These are phyloP conservation scores for Vigna hirtella DNA, from an alignment of 306 rosid species.

Conservation along the genomic window DNA sequence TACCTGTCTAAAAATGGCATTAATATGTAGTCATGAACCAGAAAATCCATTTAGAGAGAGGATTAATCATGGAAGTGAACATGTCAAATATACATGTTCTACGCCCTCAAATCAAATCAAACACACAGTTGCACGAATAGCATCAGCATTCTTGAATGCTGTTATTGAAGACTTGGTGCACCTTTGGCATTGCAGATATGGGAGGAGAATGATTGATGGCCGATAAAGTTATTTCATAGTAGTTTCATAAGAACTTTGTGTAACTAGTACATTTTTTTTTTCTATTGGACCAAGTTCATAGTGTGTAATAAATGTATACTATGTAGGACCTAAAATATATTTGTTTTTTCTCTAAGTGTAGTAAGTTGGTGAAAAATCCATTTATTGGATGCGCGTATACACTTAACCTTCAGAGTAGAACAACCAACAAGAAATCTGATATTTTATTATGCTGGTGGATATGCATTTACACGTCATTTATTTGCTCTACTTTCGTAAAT, in stretches of 20 bases:
- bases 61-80: too few relatives aligned
- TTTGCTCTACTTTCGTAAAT: neutral
- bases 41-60: constrained; percentile 59
- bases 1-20: constrained; percentile 98
- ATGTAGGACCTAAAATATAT: neutral
- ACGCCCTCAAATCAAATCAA: too few relatives aligned
- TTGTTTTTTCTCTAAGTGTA: neutral
- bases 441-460: neutral
- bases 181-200: too few relatives aligned
- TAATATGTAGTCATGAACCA: constrained; percentile 90
- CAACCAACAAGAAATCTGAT: constrained; percentile 2
- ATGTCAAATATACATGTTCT: too few relatives aligned
- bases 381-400: neutral
- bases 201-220: too few relatives aligned
- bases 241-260: neutral
- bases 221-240: neutral
- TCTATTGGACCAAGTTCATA: too few relatives aligned
- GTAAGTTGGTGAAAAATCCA: constrained; percentile 15
- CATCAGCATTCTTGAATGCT: too few relatives aligned
- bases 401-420: constrained; percentile 8
- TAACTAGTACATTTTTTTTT: neutral
- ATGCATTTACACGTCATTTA: neutral
- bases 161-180: too few relatives aligned
- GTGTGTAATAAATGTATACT: neutral
- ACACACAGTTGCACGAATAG: too few relatives aligned